Evolutionary conservation across 2,329 filamentous ascomycete genomes (phyloP), one percentile per base, ranked within the genome.

Genomic region (Hypoxylon sp.): DNA sequence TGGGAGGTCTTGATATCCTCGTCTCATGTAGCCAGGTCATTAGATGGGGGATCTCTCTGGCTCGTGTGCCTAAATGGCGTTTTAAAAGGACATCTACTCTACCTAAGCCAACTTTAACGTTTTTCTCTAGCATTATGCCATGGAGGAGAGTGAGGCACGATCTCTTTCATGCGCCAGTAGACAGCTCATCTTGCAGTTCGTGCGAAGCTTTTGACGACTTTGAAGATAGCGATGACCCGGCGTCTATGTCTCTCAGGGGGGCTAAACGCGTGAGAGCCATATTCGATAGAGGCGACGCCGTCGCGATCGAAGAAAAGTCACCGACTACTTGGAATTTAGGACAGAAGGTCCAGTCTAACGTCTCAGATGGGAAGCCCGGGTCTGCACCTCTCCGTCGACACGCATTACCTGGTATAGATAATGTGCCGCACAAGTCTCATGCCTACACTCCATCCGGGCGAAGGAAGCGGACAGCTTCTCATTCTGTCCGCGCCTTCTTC

Each of bases 61-160:
- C 95, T 55, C 87, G 95, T 63, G 93, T 98, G 17, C 96, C 96
- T 2, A 94, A 90, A 74, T 98, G 95, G 94, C 92, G 94, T 47
- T 94, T 98, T 74, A 87, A 89, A 73, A 88, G 90, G 61, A 81
- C 85, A 17, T 78, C 81, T 1, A 77, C 76, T 31, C 74, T 73
- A 4, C 75, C 77, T 62, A 79, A 81, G 72, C 78, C 80, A 63
- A 67, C 76, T 37, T 74, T 78, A 68, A 68, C 78, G 72, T 57
- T 83, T 71, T 58, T 80, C 73, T 78, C 81, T 63, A 75, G 83
- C 71, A 72, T 81, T 70, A 72, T 86, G 64, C 79, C 85, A 0
- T 85, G 85, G 75, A 81, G 83, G 47, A 83, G 81, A 35, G 77
- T 90, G 58, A 85, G 82, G 59, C 78, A 81, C 26, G 74, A 79